Base-by-base conservation (phyloP, 2,329 filamentous ascomycete genomes). In the Akanthomyces dipterigenus region DNA sequence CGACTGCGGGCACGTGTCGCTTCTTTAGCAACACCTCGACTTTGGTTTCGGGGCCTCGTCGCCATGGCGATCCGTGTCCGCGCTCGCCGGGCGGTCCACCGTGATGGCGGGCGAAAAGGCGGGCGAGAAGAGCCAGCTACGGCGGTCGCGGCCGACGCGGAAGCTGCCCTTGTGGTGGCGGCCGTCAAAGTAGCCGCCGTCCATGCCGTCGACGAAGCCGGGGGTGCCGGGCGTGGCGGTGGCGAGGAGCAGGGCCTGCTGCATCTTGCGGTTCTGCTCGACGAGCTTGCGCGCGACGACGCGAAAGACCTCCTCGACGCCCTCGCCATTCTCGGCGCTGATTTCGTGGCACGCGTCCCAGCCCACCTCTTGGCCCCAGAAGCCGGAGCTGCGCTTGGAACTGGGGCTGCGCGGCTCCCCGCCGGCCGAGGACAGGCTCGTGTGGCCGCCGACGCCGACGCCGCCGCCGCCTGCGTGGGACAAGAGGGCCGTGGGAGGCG, bases 311-410 rank as follows among this genome's bases (percentile, higher is more conserved):
- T 98, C 95, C 68, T 98, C 95, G 20, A 99, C 93, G 20, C 93
- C 93, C 78, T 97, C 93, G 61, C 93, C 93, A 69, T 88, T 92
- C 79, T 96, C 93, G 53, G 93, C 93, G 67, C 88, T 93, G 70
- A 99, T 93, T 77, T 99, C 95, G 74, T 98, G 95, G 73, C 93
- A 98, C 65, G 92, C 96, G 70, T 97, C 93, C 93, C 93, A 98
- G 57, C 93, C 92, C 6, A 92, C 87, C 71, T 97, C 93, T 72
- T 95, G 90, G 24, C 88, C 91, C 93, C 93, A 97, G 75, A 92
- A 91, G 1, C 89, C 88, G 42, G 85, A 89, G 69, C 85, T 89
- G 46, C 86, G 79, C 72, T 88, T 88, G 51, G 82, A 85, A 67
- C 80, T 82, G 49, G 85, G 85, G 64, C 81, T 85, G 60, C 83